A percentile compares a stretch with the other conserved stretches of the same genome.
These are phyloP conservation scores for Psilocybe subaeruginosa DNA, from an alignment of 768 basidiomycete genomes.

Conservation along the genomic window DNA sequence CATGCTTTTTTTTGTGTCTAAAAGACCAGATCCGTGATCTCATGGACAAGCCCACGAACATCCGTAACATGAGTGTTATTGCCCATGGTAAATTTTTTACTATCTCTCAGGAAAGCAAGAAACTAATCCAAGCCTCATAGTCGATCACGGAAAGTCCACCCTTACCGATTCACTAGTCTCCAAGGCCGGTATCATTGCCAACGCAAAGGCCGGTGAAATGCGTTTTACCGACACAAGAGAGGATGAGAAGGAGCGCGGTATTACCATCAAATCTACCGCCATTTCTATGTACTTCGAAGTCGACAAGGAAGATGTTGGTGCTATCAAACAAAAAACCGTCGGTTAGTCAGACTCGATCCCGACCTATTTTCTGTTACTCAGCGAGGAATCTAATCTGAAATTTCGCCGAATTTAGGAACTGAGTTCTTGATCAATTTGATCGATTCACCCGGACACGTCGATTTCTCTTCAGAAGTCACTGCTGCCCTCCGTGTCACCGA, in stretches of 20 bases:
- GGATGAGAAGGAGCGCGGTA: conserved; percentile 99
- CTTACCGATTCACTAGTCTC: conserved; percentile 98
- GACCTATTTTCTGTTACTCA: conserved; percentile 1
- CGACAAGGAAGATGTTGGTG: conserved; percentile 80
- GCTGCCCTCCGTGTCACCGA: conserved; percentile 99
- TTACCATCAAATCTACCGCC: conserved; percentile 99
- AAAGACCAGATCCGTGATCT: conserved; percentile 85
- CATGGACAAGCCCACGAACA: conserved; percentile 91
- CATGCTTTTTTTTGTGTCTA: conserved; percentile 13
- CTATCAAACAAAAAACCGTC: conserved; percentile 93
- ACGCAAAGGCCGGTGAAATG: conserved; percentile 92
- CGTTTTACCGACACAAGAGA: conserved; percentile 97
- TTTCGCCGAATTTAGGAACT: conserved; percentile 51
- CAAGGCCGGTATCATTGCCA: conserved; percentile 99
- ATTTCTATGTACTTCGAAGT: conserved; percentile 99
- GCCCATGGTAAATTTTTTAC: conserved; percentile 68
- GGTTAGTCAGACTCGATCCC: conserved; percentile 50
- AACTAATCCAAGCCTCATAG: conserved; percentile 39
- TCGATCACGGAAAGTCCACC: conserved; percentile 99
- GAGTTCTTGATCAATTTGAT: conserved; percentile 99
- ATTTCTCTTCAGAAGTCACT: conserved; percentile 99
- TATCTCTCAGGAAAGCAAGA: conserved; percentile 5
- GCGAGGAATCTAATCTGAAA: conserved; percentile 13
- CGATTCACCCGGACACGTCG: conserved; percentile 99
- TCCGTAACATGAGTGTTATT: conserved; percentile 94